Evolutionary conservation across 2,329 filamentous ascomycete genomes (phyloP).

Genomic region (Penicillium sp.): DNA sequence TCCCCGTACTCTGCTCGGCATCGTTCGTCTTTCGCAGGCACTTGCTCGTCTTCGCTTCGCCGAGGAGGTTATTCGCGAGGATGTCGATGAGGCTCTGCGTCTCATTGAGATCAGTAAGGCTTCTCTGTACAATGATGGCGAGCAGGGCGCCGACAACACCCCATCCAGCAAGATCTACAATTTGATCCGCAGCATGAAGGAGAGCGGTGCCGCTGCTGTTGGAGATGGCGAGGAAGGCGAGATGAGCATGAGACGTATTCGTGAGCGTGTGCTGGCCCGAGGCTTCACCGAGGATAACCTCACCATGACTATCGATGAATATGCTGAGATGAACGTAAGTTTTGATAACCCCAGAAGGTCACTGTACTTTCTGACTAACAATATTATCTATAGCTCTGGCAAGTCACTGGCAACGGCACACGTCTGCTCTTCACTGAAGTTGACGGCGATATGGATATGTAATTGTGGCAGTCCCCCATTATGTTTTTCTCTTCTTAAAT

Average conservation of each 20-base stretch:
- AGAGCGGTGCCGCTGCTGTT: conserved; percentile 76
- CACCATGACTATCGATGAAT: conserved; percentile 80
- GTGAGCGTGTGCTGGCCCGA: conserved; percentile 90
- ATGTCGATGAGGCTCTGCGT: conserved; percentile 91
- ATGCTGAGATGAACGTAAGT: conserved; percentile 84
- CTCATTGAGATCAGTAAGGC: conserved; percentile 93
- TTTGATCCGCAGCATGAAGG: conserved; percentile 82
- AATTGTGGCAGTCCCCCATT: conserved; percentile 11
- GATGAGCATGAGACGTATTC: conserved; percentile 80
- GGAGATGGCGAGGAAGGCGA: conserved; percentile 71
- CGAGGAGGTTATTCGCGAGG: conserved; percentile 78
- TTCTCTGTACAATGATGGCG: conserved; percentile 71
- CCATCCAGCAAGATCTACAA: conserved; percentile 91
- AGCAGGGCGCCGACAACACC: conserved; percentile 65
- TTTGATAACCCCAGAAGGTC: conserved; percentile 6
- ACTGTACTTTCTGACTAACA: conserved; percentile 38
- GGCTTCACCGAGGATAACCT: conserved; percentile 96
- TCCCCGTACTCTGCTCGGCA: conserved; percentile 85
- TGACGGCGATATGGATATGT: conserved; percentile 54
- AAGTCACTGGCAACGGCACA: conserved; percentile 68
- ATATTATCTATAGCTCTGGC: conserved; percentile 62
- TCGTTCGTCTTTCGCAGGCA: conserved; percentile 89
- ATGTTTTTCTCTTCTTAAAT: conserved; percentile 2
- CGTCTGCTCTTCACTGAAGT: conserved; percentile 68
- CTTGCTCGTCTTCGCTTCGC: conserved; percentile 89